These are phyloP conservation scores for Spergularia azorica DNA, from an alignment of 179 eudicot genomes.

Conservation along the genomic window DNA sequence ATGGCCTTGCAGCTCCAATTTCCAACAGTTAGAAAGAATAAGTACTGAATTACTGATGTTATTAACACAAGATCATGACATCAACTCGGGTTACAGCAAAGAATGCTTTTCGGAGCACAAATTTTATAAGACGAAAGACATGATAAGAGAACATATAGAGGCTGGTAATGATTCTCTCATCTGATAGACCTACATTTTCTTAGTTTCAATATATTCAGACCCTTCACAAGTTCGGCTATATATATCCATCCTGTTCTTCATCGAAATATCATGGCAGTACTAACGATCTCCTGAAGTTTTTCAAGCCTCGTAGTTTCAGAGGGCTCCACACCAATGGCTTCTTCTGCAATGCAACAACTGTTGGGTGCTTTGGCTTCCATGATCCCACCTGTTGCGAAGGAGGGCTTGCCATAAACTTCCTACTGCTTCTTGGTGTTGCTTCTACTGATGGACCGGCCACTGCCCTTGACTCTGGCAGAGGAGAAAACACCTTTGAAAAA, in stretches of 20 bases:
- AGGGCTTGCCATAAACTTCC: constrained; percentile 78
- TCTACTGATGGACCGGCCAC: constrained; percentile 32
- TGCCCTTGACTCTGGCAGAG: constrained; percentile 39
- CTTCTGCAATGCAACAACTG: constrained; percentile 66
- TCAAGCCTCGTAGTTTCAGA: constrained; percentile 44
- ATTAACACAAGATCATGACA: neutral
- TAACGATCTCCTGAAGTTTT: constrained; percentile 35
- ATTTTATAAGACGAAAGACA: neutral
- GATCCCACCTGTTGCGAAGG: constrained; percentile 57
- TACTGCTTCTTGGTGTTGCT: constrained; percentile 65
- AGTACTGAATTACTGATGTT: neutral
- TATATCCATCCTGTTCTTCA: constrained; percentile 6
- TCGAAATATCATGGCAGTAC: constrained; percentile 9
- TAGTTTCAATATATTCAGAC: constrained; percentile 10
- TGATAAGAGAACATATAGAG: neutral
- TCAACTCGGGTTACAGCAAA: neutral
- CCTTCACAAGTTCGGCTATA: neutral
- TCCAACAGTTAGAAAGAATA: too few species aligned
- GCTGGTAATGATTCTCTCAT: constrained; percentile 6
- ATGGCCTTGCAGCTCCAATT: too few species aligned
- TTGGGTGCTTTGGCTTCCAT: constrained; percentile 89
- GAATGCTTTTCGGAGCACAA: constrained; percentile 5
- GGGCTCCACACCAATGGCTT: constrained; percentile 89
- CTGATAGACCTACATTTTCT: neutral
- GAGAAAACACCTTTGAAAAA: constrained; percentile 57